Base-by-base conservation (phyloP, 2,329 filamentous ascomycete species). In the Hypoxylon sp. region DNA sequence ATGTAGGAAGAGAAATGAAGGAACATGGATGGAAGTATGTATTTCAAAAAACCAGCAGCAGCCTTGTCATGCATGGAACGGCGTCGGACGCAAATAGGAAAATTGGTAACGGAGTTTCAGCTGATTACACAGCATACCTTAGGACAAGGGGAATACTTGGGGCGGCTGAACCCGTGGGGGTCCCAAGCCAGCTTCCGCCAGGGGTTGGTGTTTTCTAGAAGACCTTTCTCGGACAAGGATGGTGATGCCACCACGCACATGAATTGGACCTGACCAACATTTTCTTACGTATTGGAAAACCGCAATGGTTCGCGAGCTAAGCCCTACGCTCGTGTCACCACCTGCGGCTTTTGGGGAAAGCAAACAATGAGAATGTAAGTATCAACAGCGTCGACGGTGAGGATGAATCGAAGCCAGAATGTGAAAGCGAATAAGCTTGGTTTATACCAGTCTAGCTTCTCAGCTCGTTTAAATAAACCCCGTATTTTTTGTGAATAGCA, bases 31-130 rank as follows among this genome's bases (percentile, higher is more conserved):
- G 20, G 20, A n/a, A 20, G 20, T 17, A 41, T 20, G 17, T 41
- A 41, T 20, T 41, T 26, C 24, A 26, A 6, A 26, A 6, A 30
- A 8, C 20, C 26, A 28, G 24, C 26, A 48, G 20, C 24, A 13
- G 19, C n/a, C 24, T 3, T 47, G 50, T 7, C 50, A 59, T 30
- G 22, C 59, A 51, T 51, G 20, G 58, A 20, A 41, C 11, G 37
- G 37, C 17, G 37, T 41, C 17, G 37, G 17, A 19, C 37, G 37
- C 37, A 41, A 19, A 17, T n/a, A 41, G 11, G 37, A 24, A 22
- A 52, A 39, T 52, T 52, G 32, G 32, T 24, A 46, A 44, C 17
- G 41, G 26, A 46, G 17, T 22, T 43, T 20, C 39, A 46, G 43
- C 13, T 24, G 20, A 2, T 15, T 48, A 48, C 26, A n/a, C 24